A percentile compares a stretch with the other conserved stretches of the same genome.
Conservation (phyloP, 1,284 basidiomycete genomes). For the Fistulinella cinereoalba region DNA sequence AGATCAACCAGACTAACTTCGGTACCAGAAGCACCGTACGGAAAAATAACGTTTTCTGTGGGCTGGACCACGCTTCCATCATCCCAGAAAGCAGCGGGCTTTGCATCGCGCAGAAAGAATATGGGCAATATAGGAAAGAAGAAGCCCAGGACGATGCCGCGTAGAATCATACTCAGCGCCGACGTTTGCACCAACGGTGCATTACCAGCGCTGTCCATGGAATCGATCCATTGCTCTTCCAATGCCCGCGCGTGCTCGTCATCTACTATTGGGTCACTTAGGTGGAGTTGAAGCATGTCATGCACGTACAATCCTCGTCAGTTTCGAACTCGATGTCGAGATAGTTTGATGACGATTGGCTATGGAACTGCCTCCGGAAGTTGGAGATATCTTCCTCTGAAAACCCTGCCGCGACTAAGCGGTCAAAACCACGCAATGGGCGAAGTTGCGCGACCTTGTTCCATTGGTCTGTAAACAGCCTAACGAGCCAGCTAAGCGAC, state of each 20-base stretch:
- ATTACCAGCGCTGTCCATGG: conserved; percentile 68
- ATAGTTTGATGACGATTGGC: conserved; percentile 65
- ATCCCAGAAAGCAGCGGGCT: conserved; percentile 65
- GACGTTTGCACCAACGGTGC: too few species aligned
- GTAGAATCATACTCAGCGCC: too few species aligned
- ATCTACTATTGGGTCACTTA: conserved; percentile 46
- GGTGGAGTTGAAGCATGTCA: background rate
- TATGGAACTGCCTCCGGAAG: conserved; percentile 85
- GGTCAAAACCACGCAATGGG: conserved; percentile 86
- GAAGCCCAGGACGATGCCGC: too few species aligned
- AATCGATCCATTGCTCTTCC: conserved; percentile 96
- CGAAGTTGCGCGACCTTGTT: conserved; percentile 66
- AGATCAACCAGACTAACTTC: background rate
- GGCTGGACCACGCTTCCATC: conserved; percentile 57
- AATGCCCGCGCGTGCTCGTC: conserved; percentile 86
- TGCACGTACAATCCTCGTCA: conserved; percentile 74
- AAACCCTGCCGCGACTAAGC: conserved; percentile 77
- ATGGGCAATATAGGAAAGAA: too few species aligned
- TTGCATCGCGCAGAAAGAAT: conserved; percentile 72
- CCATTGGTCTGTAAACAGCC: background rate
- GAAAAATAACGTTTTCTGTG: conserved; percentile 62
- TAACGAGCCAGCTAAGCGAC: background rate
- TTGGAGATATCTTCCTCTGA: too few species aligned
- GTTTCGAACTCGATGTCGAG: conserved; percentile 65
- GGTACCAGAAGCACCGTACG: conserved; percentile 47